These are phyloP conservation scores for Histomonas meleagridis DNA, from an alignment of 208 protist species.

Conservation along the genomic window DNA sequence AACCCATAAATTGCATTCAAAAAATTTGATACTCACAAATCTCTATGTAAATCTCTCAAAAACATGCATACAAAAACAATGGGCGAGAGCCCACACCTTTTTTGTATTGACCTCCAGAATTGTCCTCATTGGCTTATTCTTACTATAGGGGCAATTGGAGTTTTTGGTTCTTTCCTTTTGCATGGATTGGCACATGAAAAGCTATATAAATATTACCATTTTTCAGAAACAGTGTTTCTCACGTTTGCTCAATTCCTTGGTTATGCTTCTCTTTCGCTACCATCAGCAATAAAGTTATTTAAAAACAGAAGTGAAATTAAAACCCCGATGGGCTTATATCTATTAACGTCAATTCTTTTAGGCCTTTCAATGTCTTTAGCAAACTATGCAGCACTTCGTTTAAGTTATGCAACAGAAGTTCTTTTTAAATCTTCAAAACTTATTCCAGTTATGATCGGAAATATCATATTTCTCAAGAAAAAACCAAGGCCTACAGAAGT, in stretches of 20 bases:
- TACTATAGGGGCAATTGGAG: not conserved
- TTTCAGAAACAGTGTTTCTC: not conserved
- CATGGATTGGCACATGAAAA: not conserved
- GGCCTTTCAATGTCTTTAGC: not conserved
- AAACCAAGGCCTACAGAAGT: not conserved
- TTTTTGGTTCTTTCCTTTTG: not conserved
- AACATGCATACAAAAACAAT: too few relatives aligned
- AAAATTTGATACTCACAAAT: too few relatives aligned
- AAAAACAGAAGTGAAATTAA: not conserved
- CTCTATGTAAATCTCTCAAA: too few relatives aligned
- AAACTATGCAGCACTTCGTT: not conserved
- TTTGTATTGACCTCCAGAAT: not conserved
- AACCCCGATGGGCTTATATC: not conserved
- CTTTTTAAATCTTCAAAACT: slow-evolving; percentile 9
- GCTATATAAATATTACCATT: not conserved
- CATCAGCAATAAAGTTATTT: not conserved
- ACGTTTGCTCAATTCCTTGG: not conserved
- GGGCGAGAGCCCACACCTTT: too few relatives aligned
- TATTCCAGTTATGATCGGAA: slow-evolving; percentile 6
- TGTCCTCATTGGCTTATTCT: not conserved
- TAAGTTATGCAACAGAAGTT: not conserved
- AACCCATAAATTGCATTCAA: too few relatives aligned
- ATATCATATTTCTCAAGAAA: not conserved
- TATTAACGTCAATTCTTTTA: not conserved
- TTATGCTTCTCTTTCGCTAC: not conserved